These are phyloP conservation scores for Diaporthe batatas DNA, from an alignment of 2,329 filamentous ascomycete genomes.

Conservation along the genomic window DNA sequence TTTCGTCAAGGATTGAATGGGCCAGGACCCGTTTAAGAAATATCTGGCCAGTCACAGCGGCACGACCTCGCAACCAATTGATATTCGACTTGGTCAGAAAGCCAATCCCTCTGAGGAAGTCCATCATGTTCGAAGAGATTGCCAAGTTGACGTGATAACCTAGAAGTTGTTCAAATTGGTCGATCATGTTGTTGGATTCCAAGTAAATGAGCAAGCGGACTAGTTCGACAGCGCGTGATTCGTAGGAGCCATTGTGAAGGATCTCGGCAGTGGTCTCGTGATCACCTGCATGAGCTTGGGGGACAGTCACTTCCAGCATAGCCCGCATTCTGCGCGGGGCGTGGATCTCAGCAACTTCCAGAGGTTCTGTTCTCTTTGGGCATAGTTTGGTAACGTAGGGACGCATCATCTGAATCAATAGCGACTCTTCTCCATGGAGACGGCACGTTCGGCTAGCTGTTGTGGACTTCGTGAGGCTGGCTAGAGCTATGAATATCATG, in stretches of 20 bases:
- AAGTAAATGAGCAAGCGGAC: background rate
- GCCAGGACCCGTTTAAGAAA: background rate
- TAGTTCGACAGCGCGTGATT: background rate
- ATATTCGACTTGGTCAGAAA: background rate
- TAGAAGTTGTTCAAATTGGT: accelerated
- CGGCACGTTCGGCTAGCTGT: background rate
- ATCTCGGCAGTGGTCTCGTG: background rate
- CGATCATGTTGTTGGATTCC: background rate
- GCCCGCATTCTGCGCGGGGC: background rate
- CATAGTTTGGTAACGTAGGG: background rate
- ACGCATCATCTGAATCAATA: background rate
- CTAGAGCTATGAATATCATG: background rate
- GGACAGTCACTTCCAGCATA: background rate
- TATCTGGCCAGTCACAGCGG: background rate
- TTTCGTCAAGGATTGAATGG: background rate
- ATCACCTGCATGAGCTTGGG: conserved; percentile 5
- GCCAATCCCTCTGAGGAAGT: background rate
- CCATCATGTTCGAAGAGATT: background rate
- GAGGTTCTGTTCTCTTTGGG: accelerated
- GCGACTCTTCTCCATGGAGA: background rate
- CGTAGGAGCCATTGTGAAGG: background rate
- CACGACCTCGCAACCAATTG: background rate
- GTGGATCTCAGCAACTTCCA: background rate
- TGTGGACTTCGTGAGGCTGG: background rate
- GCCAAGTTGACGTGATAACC: accelerated